Base-by-base conservation (phyloP, 139 green algal genomes). In the Volvox africanus region DNA sequence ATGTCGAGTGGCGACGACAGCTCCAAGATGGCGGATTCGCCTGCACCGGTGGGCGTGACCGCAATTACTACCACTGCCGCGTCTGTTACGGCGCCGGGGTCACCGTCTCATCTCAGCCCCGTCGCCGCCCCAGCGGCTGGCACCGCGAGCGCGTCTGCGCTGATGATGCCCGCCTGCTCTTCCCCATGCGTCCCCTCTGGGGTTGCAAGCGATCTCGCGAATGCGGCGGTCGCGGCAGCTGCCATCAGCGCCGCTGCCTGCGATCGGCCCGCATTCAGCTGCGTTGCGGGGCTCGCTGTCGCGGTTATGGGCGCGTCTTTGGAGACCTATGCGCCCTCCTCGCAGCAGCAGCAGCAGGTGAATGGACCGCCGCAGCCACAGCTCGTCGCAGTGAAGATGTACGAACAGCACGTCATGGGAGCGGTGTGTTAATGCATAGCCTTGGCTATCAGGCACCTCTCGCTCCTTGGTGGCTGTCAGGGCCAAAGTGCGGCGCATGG, bases 1-100 rank as follows among this genome's bases (percentile, higher is more conserved):
- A 87, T 87, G 81, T 87, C 81, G 37, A 87, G 81, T 55, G 30
- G 81, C 76, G 55, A 30, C 78, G 37, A 32, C 78, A 44, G 33
- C 78, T 14, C 78, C 78, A 50, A 18, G 21, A 9, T 9, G 5
- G 44, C 44, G 44, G 37, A 1, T 22, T 24, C 17, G 36, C 2
- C 78, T 19, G 36, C 78, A 18, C n/a, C n/a, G n/a, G n/a, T n/a
- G n/a, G n/a, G n/a, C n/a, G n/a, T n/a, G n/a, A 1, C 36, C 36
- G 78, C 36, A 6, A 44, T 50, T 36, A 11, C 36, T 44, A 36
- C 37, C 35, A 20, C 78, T 26, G 78, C 2, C 35, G 19, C 37
- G 26, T 73, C 24, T 24, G 44, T 55, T 55, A 9, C 11, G 19
- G 14, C 79, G 37, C 22, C 79, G 26, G 37, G 28, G 11, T 13